Base-by-base conservation (phyloP, 192 early-diverging fungal genomes). In the Gryganskiella cystojenkinii region DNA sequence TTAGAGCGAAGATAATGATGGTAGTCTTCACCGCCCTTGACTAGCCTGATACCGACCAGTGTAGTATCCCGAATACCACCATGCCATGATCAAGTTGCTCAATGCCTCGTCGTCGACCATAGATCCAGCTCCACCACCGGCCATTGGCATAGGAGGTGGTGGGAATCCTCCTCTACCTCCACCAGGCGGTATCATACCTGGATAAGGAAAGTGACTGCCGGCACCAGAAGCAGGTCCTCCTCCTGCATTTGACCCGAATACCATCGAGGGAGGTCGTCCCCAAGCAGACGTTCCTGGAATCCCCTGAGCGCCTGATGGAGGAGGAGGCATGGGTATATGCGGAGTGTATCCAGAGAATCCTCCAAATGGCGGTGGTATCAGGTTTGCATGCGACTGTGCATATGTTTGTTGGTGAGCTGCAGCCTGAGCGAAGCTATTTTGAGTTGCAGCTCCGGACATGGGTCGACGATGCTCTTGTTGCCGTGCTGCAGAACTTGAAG, bases 11-110 rank as follows among this genome's bases (percentile, higher is more conserved):
- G 3, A 20, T 14, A 20, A 46, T 50, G 49, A 2, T 0, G n/a
- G 6, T 54, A 17, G 28, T 31, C 55, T 13, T 40, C 22, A 35
- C 30, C 43, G 59, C 33, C 65, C 31, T 45, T 45, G 42, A 40
- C 67, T 56, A 15, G 71, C 90, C 71, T 91, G 89, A 71, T 92
- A 91, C 43, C 85, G 84, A 34, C 90, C 91, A 45, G 90, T 88
- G 61, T 93, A 93, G 67, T 91, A 93, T 19, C 91, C 91, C 19
- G 87, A 84, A 61, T 83, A 91, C 67, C 92, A 93, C 90, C 90
- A 93, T 8, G 91, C 86, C 89, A 88, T 93, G 58, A 87, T 87
- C 69, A 91, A 79, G 66, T 88, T 86, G 15, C 81, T 61, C 20
- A 93, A 70, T 7, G 85, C 86, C 11, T 90, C 90, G 25, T 93